Evolutionary conservation across 129 eudicot genomes (phyloP).

Genomic region (Ambrosia artemisiifolia): DNA sequence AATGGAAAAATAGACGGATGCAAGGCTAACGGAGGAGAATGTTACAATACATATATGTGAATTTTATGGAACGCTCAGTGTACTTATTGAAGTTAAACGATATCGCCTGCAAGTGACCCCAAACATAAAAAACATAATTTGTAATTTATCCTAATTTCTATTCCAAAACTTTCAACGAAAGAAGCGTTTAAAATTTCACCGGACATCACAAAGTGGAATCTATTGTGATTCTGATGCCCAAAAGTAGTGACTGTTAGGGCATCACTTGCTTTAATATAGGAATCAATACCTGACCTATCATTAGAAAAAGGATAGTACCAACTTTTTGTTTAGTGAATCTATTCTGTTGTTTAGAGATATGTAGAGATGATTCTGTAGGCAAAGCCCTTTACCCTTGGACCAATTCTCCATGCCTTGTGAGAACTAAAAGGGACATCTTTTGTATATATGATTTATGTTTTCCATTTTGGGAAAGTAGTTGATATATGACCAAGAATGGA

Average conservation of each 20-base stretch:
- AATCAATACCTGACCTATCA: not conserved
- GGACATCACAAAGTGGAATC: not conserved
- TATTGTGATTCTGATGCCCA: not conserved
- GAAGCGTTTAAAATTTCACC: not conserved
- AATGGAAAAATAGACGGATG: no score
- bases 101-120: no score
- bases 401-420: slow-evolving; percentile 10
- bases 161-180: not conserved
- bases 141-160: not conserved
- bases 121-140: no score
- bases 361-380: not conserved
- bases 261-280: not conserved
- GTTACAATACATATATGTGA: no score
- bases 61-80: no score
- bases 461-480: not conserved
- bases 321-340: not conserved
- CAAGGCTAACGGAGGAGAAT: no score
- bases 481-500: not conserved
- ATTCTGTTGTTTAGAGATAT: not conserved
- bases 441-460: not conserved
- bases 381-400: not conserved
- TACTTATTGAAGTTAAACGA: no score
- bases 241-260: not conserved
- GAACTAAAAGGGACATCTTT: slow-evolving; percentile 11
- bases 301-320: not conserved